A percentile compares a stretch with the other conserved stretches of the same genome.
Evolutionary conservation across 805 yeast genomes (phyloP).

Genomic region (Zygotorulaspora chibaensis): DNA sequence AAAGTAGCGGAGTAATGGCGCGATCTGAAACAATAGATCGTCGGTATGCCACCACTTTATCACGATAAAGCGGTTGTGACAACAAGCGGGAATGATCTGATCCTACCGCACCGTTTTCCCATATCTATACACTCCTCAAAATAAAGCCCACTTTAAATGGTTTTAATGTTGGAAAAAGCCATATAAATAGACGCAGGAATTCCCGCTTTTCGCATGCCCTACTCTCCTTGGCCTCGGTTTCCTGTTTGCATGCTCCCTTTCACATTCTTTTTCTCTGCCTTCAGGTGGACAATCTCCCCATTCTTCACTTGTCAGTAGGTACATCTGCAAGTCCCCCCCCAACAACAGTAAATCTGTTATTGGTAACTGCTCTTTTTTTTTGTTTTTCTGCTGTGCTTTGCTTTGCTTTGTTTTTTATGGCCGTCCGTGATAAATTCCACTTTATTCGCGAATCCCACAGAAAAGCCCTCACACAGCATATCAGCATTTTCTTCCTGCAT

Average conservation of each 20-base stretch:
- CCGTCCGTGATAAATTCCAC: background rate
- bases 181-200: background rate
- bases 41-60: too few relatives aligned
- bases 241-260: background rate
- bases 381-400: background rate
- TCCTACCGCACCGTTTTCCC: too few relatives aligned
- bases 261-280: background rate
- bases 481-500: background rate
- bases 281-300: background rate
- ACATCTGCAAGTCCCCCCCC: too few relatives aligned
- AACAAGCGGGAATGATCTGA: too few relatives aligned
- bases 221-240: background rate
- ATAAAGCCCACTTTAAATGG: background rate
- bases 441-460: background rate
- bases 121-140: background rate
- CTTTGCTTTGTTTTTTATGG: background rate
- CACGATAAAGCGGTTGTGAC: too few relatives aligned
- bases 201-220: background rate
- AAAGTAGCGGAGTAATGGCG: too few relatives aligned
- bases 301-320: too few relatives aligned
- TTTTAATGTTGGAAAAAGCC: background rate
- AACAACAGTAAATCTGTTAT: too few relatives aligned
- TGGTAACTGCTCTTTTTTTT: background rate
- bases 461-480: background rate
- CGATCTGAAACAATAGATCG: too few relatives aligned